These are phyloP conservation scores for Teratosphaeria zuluensis DNA, from an alignment of 2,329 filamentous ascomycete genomes.

Conservation along the genomic window DNA sequence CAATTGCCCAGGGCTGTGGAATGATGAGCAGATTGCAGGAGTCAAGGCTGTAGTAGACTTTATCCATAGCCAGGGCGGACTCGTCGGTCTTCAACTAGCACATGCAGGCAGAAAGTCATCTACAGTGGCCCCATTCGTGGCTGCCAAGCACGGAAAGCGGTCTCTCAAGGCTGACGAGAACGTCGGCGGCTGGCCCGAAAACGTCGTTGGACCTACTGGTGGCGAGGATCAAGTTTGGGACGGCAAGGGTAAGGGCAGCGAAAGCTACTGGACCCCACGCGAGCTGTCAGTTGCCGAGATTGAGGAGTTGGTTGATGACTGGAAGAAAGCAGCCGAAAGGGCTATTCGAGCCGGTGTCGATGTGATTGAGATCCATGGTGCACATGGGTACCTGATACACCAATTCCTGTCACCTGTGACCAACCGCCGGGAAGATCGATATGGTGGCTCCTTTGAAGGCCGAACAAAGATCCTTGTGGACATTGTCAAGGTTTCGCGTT, in stretches of 20 bases:
- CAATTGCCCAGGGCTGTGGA: constrained; percentile 70
- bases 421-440: constrained; percentile 33
- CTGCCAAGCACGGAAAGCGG: constrained; percentile 21
- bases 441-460: constrained; percentile 34
- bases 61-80: constrained; percentile 64
- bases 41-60: constrained; percentile 65
- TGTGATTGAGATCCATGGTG: constrained; percentile 68
- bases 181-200: constrained; percentile 44
- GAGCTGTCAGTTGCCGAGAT: constrained; percentile 59
- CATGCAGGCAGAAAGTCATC: constrained; percentile 62
- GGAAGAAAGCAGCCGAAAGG: constrained; percentile 50
- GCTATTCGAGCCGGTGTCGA: constrained; percentile 57
- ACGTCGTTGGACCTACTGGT: constrained; percentile 46
- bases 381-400: constrained; percentile 68
- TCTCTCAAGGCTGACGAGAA: constrained; percentile 43
- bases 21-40: constrained; percentile 67
- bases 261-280: constrained; percentile 28
- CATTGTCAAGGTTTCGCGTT: constrained; percentile 27
- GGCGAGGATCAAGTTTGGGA: constrained; percentile 34
- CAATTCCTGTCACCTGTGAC: constrained; percentile 33
- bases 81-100: constrained; percentile 67
- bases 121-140: constrained; percentile 53
- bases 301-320: constrained; percentile 51
- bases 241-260: constrained; percentile 20
- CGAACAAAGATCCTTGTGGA: constrained; percentile 30